Conservation (phyloP, 805 yeast species). For the Yamadazyma akitaensis region DNA sequence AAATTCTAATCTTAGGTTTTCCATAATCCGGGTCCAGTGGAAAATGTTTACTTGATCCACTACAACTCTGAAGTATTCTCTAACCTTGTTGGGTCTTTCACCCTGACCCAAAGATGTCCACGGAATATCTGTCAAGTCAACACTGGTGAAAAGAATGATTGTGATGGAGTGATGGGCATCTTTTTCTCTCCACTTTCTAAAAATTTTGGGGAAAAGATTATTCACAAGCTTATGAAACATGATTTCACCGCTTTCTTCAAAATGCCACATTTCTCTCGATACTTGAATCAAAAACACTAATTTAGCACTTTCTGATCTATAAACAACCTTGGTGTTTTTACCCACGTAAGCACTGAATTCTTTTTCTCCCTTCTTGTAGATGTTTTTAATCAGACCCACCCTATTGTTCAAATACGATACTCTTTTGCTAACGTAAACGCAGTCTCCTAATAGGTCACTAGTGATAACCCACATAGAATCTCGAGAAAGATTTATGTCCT, state of each 20-base stretch:
- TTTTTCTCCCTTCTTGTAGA: conserved; percentile 65
- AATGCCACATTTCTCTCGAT: conserved; percentile 96
- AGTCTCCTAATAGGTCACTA: conserved; percentile 53
- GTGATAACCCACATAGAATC: conserved; percentile 93
- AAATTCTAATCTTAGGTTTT: conserved; percentile 78
- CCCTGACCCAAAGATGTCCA: conserved; percentile 66
- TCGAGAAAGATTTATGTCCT: conserved; percentile 76
- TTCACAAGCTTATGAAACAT: conserved; percentile 90
- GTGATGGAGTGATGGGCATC: conserved; percentile 91
- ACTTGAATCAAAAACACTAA: conserved; percentile 81
- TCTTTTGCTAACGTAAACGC: conserved; percentile 66
- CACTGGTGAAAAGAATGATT: conserved; percentile 80
- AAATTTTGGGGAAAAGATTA: conserved; percentile 85
- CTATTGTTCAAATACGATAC: conserved; percentile 59
- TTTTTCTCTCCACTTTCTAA: conserved; percentile 79
- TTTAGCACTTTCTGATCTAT: conserved; percentile 88
- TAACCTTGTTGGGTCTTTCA: conserved; percentile 61
- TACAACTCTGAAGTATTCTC: conserved; percentile 87
- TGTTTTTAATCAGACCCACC: conserved; percentile 59
- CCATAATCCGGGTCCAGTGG: conserved; percentile 92
- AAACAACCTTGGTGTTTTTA: conserved; percentile 70
- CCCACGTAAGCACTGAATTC: conserved; percentile 76
- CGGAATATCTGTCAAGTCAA: conserved; percentile 53
- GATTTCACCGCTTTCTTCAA: conserved; percentile 94
- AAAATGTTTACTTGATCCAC: conserved; percentile 90